Percentiles rank a stretch among this genome's conserved stretches.
Conservation (phyloP, 768 basidiomycete species). For the Tulasnella sp. region DNA sequence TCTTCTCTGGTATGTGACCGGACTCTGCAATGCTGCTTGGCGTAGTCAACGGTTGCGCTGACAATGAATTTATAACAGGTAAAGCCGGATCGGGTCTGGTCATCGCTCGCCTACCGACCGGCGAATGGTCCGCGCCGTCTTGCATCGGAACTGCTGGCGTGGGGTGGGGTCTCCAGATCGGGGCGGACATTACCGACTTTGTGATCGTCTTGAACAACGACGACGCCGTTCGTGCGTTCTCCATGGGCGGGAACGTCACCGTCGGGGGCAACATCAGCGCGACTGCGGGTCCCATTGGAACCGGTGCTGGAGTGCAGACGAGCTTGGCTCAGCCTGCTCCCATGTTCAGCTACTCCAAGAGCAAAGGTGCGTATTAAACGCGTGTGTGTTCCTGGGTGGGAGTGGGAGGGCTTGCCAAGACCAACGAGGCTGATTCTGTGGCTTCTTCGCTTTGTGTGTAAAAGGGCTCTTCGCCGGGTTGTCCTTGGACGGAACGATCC, state of each 20-base stretch:
- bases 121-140: constrained; percentile 95
- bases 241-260: constrained; percentile 92
- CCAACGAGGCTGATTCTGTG: neutral
- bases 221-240: constrained; percentile 94
- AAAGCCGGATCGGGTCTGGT: constrained; percentile 93
- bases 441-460: neutral
- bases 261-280: constrained; percentile 89
- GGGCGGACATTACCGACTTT: constrained; percentile 93
- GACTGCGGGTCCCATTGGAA: constrained; percentile 90
- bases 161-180: constrained; percentile 94
- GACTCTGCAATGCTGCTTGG: neutral
- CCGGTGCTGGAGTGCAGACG: constrained; percentile 87
- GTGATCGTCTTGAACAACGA: constrained; percentile 97
- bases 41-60: neutral
- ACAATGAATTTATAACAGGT: constrained; percentile 82
- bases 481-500: constrained; percentile 89
- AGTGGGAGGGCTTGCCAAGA: neutral
- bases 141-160: constrained; percentile 96
- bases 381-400: too few relatives aligned
- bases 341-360: constrained; percentile 97
- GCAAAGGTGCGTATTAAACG: constrained; percentile 65
- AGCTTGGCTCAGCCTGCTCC: constrained; percentile 90
- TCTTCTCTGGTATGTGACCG: constrained; percentile 33
- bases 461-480: constrained; percentile 91
- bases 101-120: constrained; percentile 89